A percentile compares a stretch with the other conserved stretches of the same genome.
These are phyloP conservation scores for Macrophomina phaseolina DNA, from an alignment of 2,329 filamentous ascomycete genomes.

Conservation along the genomic window DNA sequence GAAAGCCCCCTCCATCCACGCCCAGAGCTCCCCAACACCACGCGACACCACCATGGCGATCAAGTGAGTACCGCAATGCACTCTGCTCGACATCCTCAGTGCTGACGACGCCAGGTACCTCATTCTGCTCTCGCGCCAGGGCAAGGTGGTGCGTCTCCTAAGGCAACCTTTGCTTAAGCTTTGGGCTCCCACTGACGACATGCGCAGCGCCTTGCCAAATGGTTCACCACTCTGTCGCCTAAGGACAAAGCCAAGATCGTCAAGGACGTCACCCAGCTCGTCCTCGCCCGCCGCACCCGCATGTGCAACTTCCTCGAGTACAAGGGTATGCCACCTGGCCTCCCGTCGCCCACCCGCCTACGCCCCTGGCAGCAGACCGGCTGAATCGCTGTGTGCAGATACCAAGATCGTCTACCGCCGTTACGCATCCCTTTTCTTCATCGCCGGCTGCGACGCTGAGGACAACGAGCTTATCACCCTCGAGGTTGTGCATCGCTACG, in stretches of 20 bases:
- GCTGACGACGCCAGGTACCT: slow-evolving; percentile 71
- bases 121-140: slow-evolving; percentile 95
- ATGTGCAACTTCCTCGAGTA: slow-evolving; percentile 99
- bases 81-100: not conserved
- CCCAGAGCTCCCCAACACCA: slow-evolving; percentile 1
- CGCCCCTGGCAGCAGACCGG: slow-evolving; percentile 22
- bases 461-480: slow-evolving; percentile 98
- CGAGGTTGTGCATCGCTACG: slow-evolving; percentile 98
- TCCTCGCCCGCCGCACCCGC: slow-evolving; percentile 90
- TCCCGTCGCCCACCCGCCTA: slow-evolving; percentile 9
- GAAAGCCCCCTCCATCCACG: slow-evolving; percentile 6
- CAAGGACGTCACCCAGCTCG: slow-evolving; percentile 98
- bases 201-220: slow-evolving; percentile 91
- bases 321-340: slow-evolving; percentile 69
- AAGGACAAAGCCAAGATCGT: slow-evolving; percentile 99
- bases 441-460: slow-evolving; percentile 93
- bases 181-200: slow-evolving; percentile 27
- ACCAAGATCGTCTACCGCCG: slow-evolving; percentile 98
- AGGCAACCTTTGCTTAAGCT: slow-evolving; percentile 46
- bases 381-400: slow-evolving; percentile 62
- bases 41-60: slow-evolving; percentile 56
- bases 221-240: slow-evolving; percentile 97
- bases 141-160: slow-evolving; percentile 85
- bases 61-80: slow-evolving; percentile 51
- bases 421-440: slow-evolving; percentile 99